phyloP scores from a whole-genome alignment of 331 rosid genomes.

The Ulmus americana region DNA sequence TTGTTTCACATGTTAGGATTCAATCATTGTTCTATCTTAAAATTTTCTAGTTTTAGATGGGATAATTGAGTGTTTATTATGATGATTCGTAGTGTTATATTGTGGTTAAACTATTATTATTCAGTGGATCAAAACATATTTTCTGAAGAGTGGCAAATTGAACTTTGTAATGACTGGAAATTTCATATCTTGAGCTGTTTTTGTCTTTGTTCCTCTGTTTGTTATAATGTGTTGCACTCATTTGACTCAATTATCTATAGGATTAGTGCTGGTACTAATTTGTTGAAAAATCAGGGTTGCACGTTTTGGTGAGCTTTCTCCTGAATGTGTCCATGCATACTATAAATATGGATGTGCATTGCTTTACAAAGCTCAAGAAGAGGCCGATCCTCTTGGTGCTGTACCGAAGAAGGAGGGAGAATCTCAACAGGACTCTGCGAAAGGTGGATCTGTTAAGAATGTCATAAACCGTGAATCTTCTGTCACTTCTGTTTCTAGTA shows the following conservation, averaged over 20 bases:
- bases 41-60: background rate
- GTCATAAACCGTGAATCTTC: conserved; percentile 59
- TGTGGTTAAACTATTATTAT: background rate
- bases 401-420: conserved; percentile 72
- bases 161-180: background rate
- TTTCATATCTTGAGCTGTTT: background rate
- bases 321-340: conserved; percentile 75
- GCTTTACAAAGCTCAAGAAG: conserved; percentile 92
- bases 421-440: conserved; percentile 49
- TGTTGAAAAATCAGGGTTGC: conserved; percentile 45
- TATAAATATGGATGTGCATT: conserved; percentile 85
- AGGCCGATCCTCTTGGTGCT: conserved; percentile 78
- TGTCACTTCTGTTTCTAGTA: conserved; percentile 47
- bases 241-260: background rate
- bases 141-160: background rate
- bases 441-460: conserved; percentile 51
- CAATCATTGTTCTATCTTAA: background rate
- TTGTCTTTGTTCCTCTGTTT: background rate
- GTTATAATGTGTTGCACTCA: background rate
- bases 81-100: background rate
- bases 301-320: conserved; percentile 78
- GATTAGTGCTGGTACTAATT: background rate
- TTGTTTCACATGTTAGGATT: background rate
- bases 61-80: background rate
- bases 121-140: background rate